phyloP scores from a whole-genome alignment of 2,329 filamentous ascomycete genomes.

The Blastomyces silverae region DNA sequence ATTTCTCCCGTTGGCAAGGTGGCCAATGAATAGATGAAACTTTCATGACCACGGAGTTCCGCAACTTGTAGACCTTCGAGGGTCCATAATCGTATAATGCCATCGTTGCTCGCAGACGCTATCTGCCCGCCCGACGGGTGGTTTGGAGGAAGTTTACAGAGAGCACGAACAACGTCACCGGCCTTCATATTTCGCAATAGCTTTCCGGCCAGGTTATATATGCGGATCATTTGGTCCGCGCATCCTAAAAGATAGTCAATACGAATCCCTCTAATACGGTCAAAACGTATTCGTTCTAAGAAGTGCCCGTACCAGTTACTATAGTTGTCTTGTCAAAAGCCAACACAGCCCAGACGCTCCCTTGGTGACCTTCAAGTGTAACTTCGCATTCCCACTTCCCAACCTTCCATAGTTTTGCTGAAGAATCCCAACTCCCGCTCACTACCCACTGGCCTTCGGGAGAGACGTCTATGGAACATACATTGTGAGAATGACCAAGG shows the following conservation, averaged over 20 bases:
- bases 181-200: constrained; percentile 60
- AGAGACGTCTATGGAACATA: constrained; percentile 77
- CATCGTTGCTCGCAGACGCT: constrained; percentile 90
- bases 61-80: constrained; percentile 68
- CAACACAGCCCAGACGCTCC: constrained; percentile 85
- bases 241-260: constrained; percentile 49
- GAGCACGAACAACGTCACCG: constrained; percentile 77
- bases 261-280: not conserved
- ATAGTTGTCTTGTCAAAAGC: constrained; percentile 72
- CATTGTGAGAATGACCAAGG: constrained; percentile 77
- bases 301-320: constrained; percentile 55
- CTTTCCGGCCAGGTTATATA: constrained; percentile 63
- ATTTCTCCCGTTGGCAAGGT: constrained; percentile 75
- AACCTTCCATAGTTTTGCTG: constrained; percentile 80
- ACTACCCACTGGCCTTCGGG: constrained; percentile 67
- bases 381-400: constrained; percentile 73
- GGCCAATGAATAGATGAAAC: constrained; percentile 84
- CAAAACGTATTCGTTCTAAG: too few relatives aligned
- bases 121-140: constrained; percentile 85
- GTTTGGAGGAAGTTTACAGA: constrained; percentile 68
- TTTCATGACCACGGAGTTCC: constrained; percentile 80
- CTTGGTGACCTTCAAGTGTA: constrained; percentile 67
- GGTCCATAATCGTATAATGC: constrained; percentile 80
- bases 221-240: constrained; percentile 80
- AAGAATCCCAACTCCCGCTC: constrained; percentile 89